Base-by-base conservation (phyloP, 257 asterid species). In the Asclepias syriaca region DNA sequence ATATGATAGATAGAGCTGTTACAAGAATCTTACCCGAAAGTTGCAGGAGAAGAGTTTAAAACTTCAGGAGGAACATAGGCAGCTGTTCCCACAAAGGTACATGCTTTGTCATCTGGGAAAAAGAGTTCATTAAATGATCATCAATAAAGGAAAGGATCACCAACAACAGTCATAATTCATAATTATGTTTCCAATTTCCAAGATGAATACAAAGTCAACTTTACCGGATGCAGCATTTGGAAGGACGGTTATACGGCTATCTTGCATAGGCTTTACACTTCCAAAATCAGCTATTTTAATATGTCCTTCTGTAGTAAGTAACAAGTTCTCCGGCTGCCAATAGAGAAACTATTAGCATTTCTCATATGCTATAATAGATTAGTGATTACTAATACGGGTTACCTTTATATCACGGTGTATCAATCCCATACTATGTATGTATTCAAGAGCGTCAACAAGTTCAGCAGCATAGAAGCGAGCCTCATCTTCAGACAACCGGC, bases 41-140 rank as follows among this genome's bases (percentile, higher is more conserved):
- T 95, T 57, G 98, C 99, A 12, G 99, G 99, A 58, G 98, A 92
- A 67, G 99, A 95, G 82, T 95, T 92, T 77, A 95, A 71, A 69
- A 95, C 97, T 84, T 95, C 99, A 1, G 99, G 99, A 68, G 99
- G 99, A 50, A 92, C 98, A 81, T 95, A 95, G 67, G 99, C 99
- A 2, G 99, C 99, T 55, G 99, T 95, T 64, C 99, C 99, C 79
- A 95, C 99, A 78, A 95, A 95, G 71, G 99, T 95, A 74, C 98
- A 95, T 12, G 99, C 99, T 79, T 95, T 95, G 76, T 95, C 99
- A 82, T 92, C 99, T 95, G 88, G 73, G 32, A 21, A 71, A n/a
- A 72, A 72, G 57, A 43, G 68, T 27, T 6, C 27, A 64, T 37
- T 18, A 64, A 34, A 37, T n/a, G 68, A 37, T 37, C 50, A 37